phyloP scores from a whole-genome alignment of 768 basidiomycete species.

The Mycena alexandri region DNA sequence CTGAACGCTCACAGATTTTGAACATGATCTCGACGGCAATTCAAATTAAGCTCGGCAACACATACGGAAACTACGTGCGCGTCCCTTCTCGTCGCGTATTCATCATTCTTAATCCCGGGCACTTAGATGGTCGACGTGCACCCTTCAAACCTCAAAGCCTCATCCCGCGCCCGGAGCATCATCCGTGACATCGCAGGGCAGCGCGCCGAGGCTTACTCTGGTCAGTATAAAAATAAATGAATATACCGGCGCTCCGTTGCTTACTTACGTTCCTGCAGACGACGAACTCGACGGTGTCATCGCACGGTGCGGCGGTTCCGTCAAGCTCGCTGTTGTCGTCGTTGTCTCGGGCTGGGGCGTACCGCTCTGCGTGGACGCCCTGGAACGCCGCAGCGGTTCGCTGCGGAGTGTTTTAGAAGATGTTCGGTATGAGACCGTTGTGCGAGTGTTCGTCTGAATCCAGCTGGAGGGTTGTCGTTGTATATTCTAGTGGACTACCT shows the following conservation, averaged over 20 bases:
- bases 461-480: no score
- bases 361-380: slow-evolving; percentile 35
- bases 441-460: slow-evolving; percentile 36
- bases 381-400: slow-evolving; percentile 37
- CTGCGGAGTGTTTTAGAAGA: slow-evolving; percentile 37
- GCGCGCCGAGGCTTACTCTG: slow-evolving; percentile 30
- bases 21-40: slow-evolving; percentile 54
- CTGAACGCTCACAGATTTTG: slow-evolving; percentile 42
- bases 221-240: neutral
- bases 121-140: slow-evolving; percentile 52
- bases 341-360: slow-evolving; percentile 37
- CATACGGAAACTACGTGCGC: slow-evolving; percentile 50
- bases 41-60: slow-evolving; percentile 51
- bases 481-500: neutral
- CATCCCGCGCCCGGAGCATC: slow-evolving; percentile 47
- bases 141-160: slow-evolving; percentile 47
- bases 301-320: slow-evolving; percentile 45
- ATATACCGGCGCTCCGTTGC: neutral
- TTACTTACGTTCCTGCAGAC: slow-evolving; percentile 32
- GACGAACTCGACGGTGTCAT: slow-evolving; percentile 47
- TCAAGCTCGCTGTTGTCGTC: slow-evolving; percentile 50
- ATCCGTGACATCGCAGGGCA: slow-evolving; percentile 42
- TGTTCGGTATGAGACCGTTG: slow-evolving; percentile 39
- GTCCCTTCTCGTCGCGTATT: neutral
- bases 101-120: neutral